Evolutionary conservation across 1,139 yeast genomes (phyloP).

Genomic region (Geotrichum citri-aurantii): DNA sequence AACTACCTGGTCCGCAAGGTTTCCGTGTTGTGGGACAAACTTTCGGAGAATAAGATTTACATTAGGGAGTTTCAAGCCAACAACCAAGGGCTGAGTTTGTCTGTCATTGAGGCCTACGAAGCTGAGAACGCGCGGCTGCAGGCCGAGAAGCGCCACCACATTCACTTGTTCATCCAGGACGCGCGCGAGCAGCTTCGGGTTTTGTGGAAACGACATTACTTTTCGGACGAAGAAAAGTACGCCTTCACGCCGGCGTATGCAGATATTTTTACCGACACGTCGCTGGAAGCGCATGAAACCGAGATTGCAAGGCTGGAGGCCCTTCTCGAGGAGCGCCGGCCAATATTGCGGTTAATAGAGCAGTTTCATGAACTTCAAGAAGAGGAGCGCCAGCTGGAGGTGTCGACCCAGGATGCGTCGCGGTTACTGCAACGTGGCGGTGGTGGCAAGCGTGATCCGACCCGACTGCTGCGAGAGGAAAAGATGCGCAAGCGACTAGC

Average conservation of each 20-base stretch:
- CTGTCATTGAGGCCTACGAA: conserved; percentile 39
- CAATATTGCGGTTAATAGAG: conserved; percentile 39
- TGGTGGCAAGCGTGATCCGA: conserved; percentile 44
- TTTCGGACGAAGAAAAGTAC: conserved; percentile 43
- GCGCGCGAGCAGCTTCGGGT: conserved; percentile 53
- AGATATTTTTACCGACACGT: conserved; percentile 47
- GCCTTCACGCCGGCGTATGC: conserved; percentile 38
- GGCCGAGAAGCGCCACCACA: conserved; percentile 54
- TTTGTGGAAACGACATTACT: conserved; percentile 60
- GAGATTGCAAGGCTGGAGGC: conserved; percentile 52
- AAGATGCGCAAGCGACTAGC: conserved; percentile 61
- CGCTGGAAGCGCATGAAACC: conserved; percentile 54
- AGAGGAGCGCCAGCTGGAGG: conserved; percentile 60
- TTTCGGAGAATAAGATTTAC: conserved; percentile 24
- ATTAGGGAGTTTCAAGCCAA: conserved; percentile 28
- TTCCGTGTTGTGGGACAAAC: conserved; percentile 31
- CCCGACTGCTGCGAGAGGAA: conserved; percentile 74
- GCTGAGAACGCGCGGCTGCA: conserved; percentile 54
- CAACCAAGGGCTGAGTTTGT: conserved; percentile 33
- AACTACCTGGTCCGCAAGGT: conserved; percentile 16
- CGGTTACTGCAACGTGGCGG: conserved; percentile 71
- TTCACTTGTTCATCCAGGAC: conserved; percentile 64
- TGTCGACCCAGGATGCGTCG: conserved; percentile 74
- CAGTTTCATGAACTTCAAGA: conserved; percentile 50
- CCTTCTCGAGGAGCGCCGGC: conserved; percentile 49